Evolutionary conservation across 805 yeast species (phyloP).

Genomic region (Pichia occidentalis): DNA sequence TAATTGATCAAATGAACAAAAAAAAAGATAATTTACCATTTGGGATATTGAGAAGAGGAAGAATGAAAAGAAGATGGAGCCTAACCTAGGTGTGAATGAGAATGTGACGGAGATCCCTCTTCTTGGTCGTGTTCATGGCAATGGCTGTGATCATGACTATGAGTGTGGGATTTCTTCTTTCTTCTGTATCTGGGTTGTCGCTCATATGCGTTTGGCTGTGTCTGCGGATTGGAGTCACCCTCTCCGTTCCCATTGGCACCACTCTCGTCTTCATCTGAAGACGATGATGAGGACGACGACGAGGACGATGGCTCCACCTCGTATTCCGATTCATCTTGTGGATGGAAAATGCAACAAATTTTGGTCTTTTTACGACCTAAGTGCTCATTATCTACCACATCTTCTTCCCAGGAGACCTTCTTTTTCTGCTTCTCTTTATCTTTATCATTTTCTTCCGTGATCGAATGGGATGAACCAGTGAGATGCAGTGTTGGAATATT

Average conservation of each 20-base stretch:
- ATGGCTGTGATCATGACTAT: slow-evolving; percentile 13
- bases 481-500: slow-evolving; percentile 8
- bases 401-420: slow-evolving; percentile 77
- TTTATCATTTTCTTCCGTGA: slow-evolving; percentile 5
- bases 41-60: too few species aligned
- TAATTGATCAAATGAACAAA: slow-evolving; percentile 1
- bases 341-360: slow-evolving; percentile 82
- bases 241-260: slow-evolving; percentile 10
- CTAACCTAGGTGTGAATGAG: too few species aligned
- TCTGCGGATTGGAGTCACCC: too few species aligned
- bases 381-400: slow-evolving; percentile 83
- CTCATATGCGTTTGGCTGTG: slow-evolving; percentile 78
- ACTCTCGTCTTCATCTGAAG: slow-evolving; percentile 16
- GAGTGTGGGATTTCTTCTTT: slow-evolving; percentile 15
- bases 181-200: slow-evolving; percentile 61
- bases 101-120: too few species aligned
- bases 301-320: slow-evolving; percentile 24
- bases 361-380: slow-evolving; percentile 86
- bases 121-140: slow-evolving; percentile 2
- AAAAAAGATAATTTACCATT: too few species aligned
- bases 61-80: too few species aligned
- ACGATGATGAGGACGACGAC: slow-evolving; percentile 17
- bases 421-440: slow-evolving; percentile 27
- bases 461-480: too few species aligned
- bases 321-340: slow-evolving; percentile 49